phyloP scores from a whole-genome alignment of 805 yeast species.

The Yarrowia bubula region DNA sequence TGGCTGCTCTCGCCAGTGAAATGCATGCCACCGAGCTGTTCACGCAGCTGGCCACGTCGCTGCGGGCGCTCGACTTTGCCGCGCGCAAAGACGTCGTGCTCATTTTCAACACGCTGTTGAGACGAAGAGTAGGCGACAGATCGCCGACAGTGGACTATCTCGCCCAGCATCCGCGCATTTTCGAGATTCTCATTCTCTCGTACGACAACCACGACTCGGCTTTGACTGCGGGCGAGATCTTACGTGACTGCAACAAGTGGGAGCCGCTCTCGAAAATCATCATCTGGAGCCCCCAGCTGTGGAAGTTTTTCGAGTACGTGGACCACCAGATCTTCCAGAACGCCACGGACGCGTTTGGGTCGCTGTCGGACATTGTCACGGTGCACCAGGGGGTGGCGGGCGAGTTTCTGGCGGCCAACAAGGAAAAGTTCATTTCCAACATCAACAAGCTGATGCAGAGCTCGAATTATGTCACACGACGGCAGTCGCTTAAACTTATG shows the following conservation, averaged over 20 bases:
- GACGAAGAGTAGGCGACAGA: slow-evolving; percentile 72
- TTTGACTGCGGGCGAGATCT: slow-evolving; percentile 68
- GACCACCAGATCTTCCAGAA: slow-evolving; percentile 78
- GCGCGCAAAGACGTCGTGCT: slow-evolving; percentile 78
- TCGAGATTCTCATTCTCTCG: slow-evolving; percentile 61
- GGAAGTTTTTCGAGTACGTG: slow-evolving; percentile 82
- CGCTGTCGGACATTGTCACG: slow-evolving; percentile 67
- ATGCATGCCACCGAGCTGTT: slow-evolving; percentile 71
- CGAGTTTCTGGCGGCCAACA: slow-evolving; percentile 62
- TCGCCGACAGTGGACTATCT: slow-evolving; percentile 87
- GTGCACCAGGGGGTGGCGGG: slow-evolving; percentile 65
- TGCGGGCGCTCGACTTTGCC: slow-evolving; percentile 79
- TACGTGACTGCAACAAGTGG: slow-evolving; percentile 80
- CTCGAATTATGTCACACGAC: slow-evolving; percentile 83
- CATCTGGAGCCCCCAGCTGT: slow-evolving; percentile 59
- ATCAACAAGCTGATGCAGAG: slow-evolving; percentile 73
- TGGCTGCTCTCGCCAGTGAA: slow-evolving; percentile 75
- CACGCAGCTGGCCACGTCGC: slow-evolving; percentile 54
- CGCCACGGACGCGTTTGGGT: slow-evolving; percentile 84
- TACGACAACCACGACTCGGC: slow-evolving; percentile 76
- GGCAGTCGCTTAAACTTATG: slow-evolving; percentile 78
- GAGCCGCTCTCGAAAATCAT: slow-evolving; percentile 65
- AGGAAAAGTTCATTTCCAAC: slow-evolving; percentile 54
- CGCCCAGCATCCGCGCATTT: slow-evolving; percentile 60
- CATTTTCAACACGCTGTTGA: slow-evolving; percentile 70